Percentiles rank a stretch among this genome's conserved stretches.
Evolutionary conservation across 108 stramenopile genomes (phyloP).

Genomic region (Cylindrotheca closterium): DNA sequence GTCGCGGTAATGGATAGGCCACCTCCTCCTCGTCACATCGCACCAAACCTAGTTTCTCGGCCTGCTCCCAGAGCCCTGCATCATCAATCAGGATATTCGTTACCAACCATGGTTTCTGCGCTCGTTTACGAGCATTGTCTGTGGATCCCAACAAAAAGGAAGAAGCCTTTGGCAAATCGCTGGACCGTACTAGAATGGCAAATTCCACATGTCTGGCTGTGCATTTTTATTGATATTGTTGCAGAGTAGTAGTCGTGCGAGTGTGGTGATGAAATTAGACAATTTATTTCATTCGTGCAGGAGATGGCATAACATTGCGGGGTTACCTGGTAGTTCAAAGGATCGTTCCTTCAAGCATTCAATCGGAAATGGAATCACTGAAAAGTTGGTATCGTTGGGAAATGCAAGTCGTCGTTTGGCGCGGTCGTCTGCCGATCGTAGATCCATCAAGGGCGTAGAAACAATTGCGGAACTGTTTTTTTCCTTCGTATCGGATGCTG

Average conservation of each 20-base stretch:
- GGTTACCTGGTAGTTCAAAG: conserved; percentile 24
- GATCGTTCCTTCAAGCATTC: conserved; percentile 21
- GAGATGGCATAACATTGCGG: neutral
- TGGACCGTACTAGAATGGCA: conserved; percentile 11
- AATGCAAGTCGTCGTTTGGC: neutral
- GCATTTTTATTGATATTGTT: too few relatives aligned
- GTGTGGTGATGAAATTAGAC: too few relatives aligned
- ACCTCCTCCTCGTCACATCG: neutral
- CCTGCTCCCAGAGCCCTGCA: conserved; percentile 20
- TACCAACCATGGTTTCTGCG: conserved; percentile 35
- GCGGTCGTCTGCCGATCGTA: neutral
- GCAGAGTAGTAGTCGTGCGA: too few relatives aligned
- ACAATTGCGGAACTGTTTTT: too few relatives aligned
- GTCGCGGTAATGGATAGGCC: conserved; percentile 41
- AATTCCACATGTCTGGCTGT: conserved; percentile 27
- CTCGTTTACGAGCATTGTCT: conserved; percentile 15
- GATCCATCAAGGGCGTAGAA: conserved; percentile 6
- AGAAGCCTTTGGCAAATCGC: conserved; percentile 10
- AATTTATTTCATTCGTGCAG: neutral
- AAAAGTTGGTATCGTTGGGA: conserved; percentile 3
- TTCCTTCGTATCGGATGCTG: too few relatives aligned
- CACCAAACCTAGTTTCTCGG: conserved; percentile 11
- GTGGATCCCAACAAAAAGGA: conserved; percentile 16
- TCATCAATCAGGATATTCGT: conserved; percentile 28
- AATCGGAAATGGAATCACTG: conserved; percentile 25